These are phyloP conservation scores for Metschnikowia bowlesiae DNA, from an alignment of 805 yeast genomes.

Conservation along the genomic window DNA sequence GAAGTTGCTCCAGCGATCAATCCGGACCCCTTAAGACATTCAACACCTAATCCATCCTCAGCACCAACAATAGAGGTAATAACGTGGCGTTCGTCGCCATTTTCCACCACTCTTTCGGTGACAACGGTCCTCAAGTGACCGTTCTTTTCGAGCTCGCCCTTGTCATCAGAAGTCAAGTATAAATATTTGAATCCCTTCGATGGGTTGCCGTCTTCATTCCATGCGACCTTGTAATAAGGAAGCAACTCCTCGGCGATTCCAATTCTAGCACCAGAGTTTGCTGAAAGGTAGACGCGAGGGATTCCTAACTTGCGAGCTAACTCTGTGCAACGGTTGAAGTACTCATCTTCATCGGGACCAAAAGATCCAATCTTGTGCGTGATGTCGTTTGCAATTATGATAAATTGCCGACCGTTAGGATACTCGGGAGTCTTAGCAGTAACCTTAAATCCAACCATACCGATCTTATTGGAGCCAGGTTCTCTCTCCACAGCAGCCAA, in stretches of 20 bases:
- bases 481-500: constrained; percentile 89
- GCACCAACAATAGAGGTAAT: constrained; percentile 86
- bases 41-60: constrained; percentile 97
- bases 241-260: constrained; percentile 96
- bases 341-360: constrained; percentile 93
- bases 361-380: constrained; percentile 98
- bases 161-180: constrained; percentile 70
- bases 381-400: constrained; percentile 93
- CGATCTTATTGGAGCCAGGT: constrained; percentile 91
- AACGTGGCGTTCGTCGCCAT: constrained; percentile 77
- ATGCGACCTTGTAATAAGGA: constrained; percentile 83
- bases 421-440: constrained; percentile 93
- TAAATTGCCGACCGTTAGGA: constrained; percentile 92
- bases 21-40: constrained; percentile 97
- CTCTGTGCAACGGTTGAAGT: constrained; percentile 89
- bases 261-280: constrained; percentile 98
- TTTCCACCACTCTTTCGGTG: constrained; percentile 76
- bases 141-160: constrained; percentile 49
- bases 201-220: constrained; percentile 77
- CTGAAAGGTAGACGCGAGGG: constrained; percentile 93
- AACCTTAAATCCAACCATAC: constrained; percentile 96
- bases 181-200: constrained; percentile 87
- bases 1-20: constrained; percentile 98
- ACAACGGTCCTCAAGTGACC: constrained; percentile 60
- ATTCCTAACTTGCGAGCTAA: constrained; percentile 85